These are phyloP conservation scores for Limonomyces culmigenus DNA, from an alignment of 1,284 basidiomycete genomes.

Conservation along the genomic window DNA sequence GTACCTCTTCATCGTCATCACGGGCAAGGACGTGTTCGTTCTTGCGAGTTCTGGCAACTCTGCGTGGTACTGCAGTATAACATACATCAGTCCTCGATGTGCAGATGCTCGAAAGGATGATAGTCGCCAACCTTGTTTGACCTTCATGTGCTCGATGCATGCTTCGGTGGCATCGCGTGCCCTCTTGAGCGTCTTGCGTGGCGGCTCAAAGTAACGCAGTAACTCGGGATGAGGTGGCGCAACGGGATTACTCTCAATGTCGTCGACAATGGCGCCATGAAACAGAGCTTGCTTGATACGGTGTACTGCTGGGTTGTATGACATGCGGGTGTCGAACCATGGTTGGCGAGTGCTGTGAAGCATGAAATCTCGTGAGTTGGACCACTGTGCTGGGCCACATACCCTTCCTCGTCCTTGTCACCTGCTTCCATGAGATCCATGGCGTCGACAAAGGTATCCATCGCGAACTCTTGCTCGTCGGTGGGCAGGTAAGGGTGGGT, in stretches of 20 bases:
- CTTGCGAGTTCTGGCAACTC: conserved; percentile 28
- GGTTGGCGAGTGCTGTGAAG: conserved; percentile 31
- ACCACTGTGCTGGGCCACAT: conserved; percentile 7
- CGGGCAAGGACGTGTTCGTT: conserved; percentile 40
- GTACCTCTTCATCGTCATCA: conserved; percentile 45
- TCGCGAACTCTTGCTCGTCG: conserved; percentile 55
- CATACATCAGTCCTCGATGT: background rate
- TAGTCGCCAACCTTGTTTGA: conserved; percentile 12
- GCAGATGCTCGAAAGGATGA: background rate
- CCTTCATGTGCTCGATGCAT: conserved; percentile 64
- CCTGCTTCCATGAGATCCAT: conserved; percentile 75
- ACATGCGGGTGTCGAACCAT: conserved; percentile 68
- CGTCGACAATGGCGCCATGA: conserved; percentile 64
- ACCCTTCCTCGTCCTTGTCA: conserved; percentile 59
- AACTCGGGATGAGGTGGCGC: conserved; percentile 77
- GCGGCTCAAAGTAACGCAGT: conserved; percentile 70
- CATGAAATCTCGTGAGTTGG: background rate
- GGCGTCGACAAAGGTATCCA: conserved; percentile 75
- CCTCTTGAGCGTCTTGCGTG: conserved; percentile 44
- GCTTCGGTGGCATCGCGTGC: conserved; percentile 37
- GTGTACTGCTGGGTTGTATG: conserved; percentile 84
- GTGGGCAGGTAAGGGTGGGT: conserved; percentile 80
- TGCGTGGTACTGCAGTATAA: conserved; percentile 35
- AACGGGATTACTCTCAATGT: conserved; percentile 58
- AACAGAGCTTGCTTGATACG: conserved; percentile 86